A percentile compares a stretch with the other conserved stretches of the same genome.
Conservation (phyloP, 257 asterid species). For the Solanum rostratum region DNA sequence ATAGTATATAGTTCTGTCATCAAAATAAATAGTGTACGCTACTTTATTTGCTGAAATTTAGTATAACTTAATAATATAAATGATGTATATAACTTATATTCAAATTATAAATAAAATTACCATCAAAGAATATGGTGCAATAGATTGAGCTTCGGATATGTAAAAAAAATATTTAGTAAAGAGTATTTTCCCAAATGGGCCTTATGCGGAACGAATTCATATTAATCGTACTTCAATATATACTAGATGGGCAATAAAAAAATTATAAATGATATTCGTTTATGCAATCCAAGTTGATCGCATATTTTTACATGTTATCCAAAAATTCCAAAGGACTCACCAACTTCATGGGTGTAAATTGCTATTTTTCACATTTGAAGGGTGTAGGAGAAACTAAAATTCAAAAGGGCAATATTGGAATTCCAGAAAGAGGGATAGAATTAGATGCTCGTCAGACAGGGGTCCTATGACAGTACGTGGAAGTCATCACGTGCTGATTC, state of each 20-base stretch:
- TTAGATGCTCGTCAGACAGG: neutral
- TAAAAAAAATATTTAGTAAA: no score
- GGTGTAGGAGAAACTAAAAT: neutral
- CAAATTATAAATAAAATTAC: neutral
- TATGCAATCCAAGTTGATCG: neutral
- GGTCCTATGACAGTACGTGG: neutral
- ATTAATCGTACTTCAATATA: no score
- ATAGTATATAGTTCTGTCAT: neutral
- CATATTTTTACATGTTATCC: neutral
- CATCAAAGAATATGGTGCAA: no score
- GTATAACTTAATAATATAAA: neutral
- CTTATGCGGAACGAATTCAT: no score
- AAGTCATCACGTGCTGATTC: neutral
- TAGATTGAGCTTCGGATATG: no score
- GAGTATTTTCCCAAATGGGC: no score
- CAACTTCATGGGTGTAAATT: neutral
- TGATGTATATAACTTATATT: neutral
- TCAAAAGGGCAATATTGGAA: neutral
- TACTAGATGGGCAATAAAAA: no score
- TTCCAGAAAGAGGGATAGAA: neutral
- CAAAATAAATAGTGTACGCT: neutral
- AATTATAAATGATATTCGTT: neutral
- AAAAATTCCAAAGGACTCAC: neutral
- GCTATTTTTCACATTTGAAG: neutral
- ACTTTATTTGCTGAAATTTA: neutral